Evolutionary conservation across 306 rosid species (phyloP), one percentile per base, ranked within the genome.

Genomic region (Datisca glomerata): DNA sequence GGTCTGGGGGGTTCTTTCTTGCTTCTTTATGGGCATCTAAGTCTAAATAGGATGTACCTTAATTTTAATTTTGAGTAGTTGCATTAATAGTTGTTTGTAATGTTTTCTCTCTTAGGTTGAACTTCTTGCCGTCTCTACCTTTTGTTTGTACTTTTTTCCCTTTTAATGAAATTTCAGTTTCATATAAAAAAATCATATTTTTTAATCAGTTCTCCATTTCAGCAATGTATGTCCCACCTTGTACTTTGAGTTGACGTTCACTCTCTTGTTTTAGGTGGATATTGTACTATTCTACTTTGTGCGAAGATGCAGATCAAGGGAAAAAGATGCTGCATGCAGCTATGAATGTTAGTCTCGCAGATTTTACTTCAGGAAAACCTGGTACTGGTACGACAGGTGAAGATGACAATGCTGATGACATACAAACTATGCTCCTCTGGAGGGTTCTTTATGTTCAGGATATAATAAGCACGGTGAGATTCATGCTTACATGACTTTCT

Each of bases 371-470:
- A 38, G 83, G 51, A 67, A 64, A 44, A 50, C 41, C 73, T 41
- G 81, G 72, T 60, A 61, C 63, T 46, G 47, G 55, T 66, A 63
- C 83, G 5, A 21, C 38, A 38, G 68, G 17, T 57, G 69, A 60
- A 55, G 68, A 58, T 61, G 80, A 51, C 31, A 54, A 61, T 24
- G 69, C 60, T 27, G 48, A 55, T 34, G 75, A 68, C 41, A 29
- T n/a, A 54, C 74, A 75, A 52, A 78, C 81, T 15, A 31, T 38
- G 24, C 64, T 80, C 56, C 75, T 89, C 47, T 89, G 98, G 98
- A 78, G 79, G 21, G 76, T 75, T 22, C 27, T 53, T 50, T 89
- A 77, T 75, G 62, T 80, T 67, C 98, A 89, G 74, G 87, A 77
- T 51, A 47, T 66, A 37, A 51, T 64, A 38, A 64, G 70, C 28